Percentiles rank a stretch among this genome's conserved stretches.
Evolutionary conservation across 306 rosid genomes (phyloP).

Genomic region (Lithocarpus polystachyus): DNA sequence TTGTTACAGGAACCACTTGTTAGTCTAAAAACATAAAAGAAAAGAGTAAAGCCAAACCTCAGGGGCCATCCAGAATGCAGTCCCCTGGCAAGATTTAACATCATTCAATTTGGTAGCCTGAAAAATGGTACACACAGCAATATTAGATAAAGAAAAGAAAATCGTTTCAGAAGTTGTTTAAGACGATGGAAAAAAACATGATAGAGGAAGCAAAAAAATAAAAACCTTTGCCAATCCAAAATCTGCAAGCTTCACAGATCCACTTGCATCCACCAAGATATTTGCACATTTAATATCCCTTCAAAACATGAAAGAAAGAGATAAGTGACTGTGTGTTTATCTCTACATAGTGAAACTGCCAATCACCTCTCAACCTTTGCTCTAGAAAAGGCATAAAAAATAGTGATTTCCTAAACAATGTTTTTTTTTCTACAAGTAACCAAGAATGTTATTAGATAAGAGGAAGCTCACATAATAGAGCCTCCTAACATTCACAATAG

Average conservation of each 20-base stretch:
- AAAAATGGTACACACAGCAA: slow-evolving; percentile 14
- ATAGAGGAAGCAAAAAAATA: not conserved
- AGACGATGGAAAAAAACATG: not conserved
- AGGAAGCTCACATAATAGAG: too few relatives aligned
- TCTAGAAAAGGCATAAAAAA: not conserved
- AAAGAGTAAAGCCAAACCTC: slow-evolving; percentile 67
- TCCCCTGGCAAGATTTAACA: slow-evolving; percentile 75
- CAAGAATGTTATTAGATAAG: too few relatives aligned
- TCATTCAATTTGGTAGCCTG: slow-evolving; percentile 85
- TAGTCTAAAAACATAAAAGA: slow-evolving; percentile 6
- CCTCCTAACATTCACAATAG: too few relatives aligned
- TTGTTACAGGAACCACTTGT: slow-evolving; percentile 1
- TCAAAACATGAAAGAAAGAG: slow-evolving; percentile 17
- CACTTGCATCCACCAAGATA: slow-evolving; percentile 85
- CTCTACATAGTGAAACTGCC: not conserved
- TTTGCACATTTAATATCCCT: slow-evolving; percentile 99
- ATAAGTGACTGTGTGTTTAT: not conserved
- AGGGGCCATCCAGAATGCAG: slow-evolving; percentile 98
- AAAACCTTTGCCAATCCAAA: slow-evolving; percentile 97
- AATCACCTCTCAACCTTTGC: not conserved
- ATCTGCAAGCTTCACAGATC: slow-evolving; percentile 96
- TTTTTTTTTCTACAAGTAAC: too few relatives aligned
- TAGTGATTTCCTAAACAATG: not conserved
- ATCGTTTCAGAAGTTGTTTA: slow-evolving; percentile 7
- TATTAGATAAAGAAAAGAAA: slow-evolving; percentile 17